Conservation (phyloP, 768 basidiomycete species). For the Tephrocybe rancida region DNA sequence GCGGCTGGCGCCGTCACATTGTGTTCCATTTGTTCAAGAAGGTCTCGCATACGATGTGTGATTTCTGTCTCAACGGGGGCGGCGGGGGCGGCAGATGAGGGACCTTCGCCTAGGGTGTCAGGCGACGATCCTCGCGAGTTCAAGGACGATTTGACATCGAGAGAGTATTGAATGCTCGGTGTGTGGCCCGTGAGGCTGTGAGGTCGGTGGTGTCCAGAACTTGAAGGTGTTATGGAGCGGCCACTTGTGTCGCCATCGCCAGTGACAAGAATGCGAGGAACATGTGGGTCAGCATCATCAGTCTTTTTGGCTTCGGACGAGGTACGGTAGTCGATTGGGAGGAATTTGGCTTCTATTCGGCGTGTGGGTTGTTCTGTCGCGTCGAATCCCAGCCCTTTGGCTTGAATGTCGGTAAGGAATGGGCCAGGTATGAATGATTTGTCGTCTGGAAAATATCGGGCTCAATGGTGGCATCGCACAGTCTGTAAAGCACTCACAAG, state of each 20-base stretch:
- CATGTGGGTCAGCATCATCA: neutral
- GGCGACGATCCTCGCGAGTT: neutral
- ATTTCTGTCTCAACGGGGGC: constrained; percentile 3
- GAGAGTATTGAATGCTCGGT: neutral
- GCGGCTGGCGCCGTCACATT: neutral
- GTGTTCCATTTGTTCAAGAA: constrained; percentile 11
- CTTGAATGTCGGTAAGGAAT: constrained; percentile 20
- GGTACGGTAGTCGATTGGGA: constrained; percentile 1
- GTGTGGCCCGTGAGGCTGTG: constrained; percentile 3
- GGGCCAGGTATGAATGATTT: constrained; percentile 13
- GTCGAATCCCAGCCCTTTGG: constrained; percentile 16
- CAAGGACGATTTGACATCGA: constrained; percentile 5
- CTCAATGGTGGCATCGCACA: neutral
- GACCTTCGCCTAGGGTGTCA: neutral
- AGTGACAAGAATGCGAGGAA: constrained; percentile 10
- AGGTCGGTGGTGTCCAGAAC: constrained; percentile 2
- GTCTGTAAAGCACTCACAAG: neutral
- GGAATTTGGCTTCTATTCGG: constrained; percentile 19
- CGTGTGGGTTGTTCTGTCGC: constrained; percentile 15
- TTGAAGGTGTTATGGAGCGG: constrained; percentile 6
- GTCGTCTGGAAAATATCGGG: constrained; percentile 2
- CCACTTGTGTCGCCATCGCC: constrained; percentile 4
- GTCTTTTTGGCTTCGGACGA: neutral
- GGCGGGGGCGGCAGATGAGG: neutral
- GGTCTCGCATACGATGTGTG: constrained; percentile 10